A percentile compares a stretch with the other conserved stretches of the same genome.
Conservation (phyloP, 495 filamentous ascomycete genomes). For the Aspergillus homomorphus region DNA sequence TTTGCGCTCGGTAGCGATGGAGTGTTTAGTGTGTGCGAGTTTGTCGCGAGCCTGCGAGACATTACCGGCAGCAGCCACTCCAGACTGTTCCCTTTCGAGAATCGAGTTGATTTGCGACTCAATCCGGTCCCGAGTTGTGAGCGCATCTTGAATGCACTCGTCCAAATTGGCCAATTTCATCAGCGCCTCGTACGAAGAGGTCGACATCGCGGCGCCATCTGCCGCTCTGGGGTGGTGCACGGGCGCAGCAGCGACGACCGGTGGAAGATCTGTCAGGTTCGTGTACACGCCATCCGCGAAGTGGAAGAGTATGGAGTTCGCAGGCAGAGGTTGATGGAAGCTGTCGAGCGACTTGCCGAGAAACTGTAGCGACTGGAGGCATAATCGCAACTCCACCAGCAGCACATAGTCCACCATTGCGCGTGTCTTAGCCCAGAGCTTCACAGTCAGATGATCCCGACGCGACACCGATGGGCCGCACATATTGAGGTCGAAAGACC, state of each 20-base stretch:
- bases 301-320: slow-evolving; percentile 84
- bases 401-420: slow-evolving; percentile 56
- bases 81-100: slow-evolving; percentile 52
- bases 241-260: slow-evolving; percentile 32
- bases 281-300: slow-evolving; percentile 89
- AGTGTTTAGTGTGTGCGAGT: slow-evolving; percentile 53
- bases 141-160: slow-evolving; percentile 87
- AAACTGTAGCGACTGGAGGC: slow-evolving; percentile 71
- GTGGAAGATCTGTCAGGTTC: slow-evolving; percentile 57
- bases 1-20: slow-evolving; percentile 61
- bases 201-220: slow-evolving; percentile 42
- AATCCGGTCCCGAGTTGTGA: slow-evolving; percentile 71
- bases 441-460: slow-evolving; percentile 60
- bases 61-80: slow-evolving; percentile 42
- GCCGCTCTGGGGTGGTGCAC: slow-evolving; percentile 24
- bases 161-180: slow-evolving; percentile 88
- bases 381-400: slow-evolving; percentile 68
- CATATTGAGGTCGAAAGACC: slow-evolving; percentile 73
- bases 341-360: slow-evolving; percentile 73
- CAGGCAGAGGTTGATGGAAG: slow-evolving; percentile 71
- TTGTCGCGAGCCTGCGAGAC: slow-evolving; percentile 64
- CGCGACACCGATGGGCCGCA: slow-evolving; percentile 66
- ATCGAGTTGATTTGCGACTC: slow-evolving; percentile 74
- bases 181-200: slow-evolving; percentile 85
- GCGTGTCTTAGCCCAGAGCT: slow-evolving; percentile 70